Conservation (phyloP, 148 eudicot species). For the Cornus controversa region DNA sequence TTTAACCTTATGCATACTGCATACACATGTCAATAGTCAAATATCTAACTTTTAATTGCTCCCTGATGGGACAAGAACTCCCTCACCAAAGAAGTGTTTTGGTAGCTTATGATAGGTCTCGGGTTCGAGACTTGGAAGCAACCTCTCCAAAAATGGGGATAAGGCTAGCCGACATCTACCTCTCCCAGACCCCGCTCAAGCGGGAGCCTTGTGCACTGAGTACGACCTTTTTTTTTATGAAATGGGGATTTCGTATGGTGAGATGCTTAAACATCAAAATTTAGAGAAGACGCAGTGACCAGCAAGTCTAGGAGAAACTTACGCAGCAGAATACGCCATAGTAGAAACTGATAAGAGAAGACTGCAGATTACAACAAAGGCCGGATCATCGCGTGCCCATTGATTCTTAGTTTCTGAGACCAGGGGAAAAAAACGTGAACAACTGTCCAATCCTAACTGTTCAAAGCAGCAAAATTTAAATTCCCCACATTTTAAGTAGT, state of each 20-base stretch:
- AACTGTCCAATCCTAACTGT: background rate
- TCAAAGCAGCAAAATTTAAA: background rate
- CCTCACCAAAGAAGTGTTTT: background rate
- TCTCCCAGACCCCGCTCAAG: no score
- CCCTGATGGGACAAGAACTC: background rate
- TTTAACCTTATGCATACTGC: background rate
- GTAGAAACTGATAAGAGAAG: constrained; percentile 81
- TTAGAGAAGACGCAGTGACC: no score
- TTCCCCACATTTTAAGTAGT: background rate
- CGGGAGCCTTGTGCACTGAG: no score
- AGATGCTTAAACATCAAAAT: background rate
- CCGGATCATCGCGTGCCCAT: constrained; percentile 99
- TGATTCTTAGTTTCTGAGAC: constrained; percentile 97
- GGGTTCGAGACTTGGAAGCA: no score
- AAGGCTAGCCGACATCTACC: no score
- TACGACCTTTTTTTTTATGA: no score
- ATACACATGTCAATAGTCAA: background rate
- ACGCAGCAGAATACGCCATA: constrained; percentile 94
- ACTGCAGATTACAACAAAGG: constrained; percentile 92
- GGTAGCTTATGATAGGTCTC: no score
- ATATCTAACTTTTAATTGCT: background rate
- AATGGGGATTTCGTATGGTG: background rate
- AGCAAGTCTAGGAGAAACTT: constrained; percentile 37
- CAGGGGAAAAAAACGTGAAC: background rate
- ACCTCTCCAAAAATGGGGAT: no score